Conservation (phyloP, 2,329 filamentous ascomycete species). For the Hypoxylon sp. region DNA sequence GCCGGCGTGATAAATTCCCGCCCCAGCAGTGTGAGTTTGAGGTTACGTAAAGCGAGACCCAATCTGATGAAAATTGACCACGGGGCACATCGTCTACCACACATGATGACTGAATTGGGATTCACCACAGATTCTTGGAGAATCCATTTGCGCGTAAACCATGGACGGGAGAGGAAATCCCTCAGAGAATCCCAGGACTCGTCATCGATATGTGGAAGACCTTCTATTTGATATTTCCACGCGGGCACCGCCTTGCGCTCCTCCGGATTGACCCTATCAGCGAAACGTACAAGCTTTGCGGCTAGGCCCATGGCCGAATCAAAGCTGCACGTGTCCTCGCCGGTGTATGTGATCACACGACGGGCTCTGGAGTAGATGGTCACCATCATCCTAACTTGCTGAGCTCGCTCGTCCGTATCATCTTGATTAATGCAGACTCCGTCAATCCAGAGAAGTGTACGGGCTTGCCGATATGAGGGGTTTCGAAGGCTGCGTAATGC, state of each 20-base stretch:
- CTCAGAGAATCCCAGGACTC: background rate
- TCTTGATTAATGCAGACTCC: background rate
- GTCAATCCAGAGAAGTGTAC: background rate
- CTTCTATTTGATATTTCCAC: no score
- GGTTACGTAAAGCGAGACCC: no score
- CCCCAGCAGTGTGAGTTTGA: no score
- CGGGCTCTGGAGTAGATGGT: background rate
- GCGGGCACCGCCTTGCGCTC: no score
- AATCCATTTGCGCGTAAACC: background rate
- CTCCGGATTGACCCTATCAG: background rate
- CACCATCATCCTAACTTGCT: background rate
- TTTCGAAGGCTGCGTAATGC: background rate
- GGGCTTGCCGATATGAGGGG: background rate
- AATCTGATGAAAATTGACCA: no score
- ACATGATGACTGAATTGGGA: background rate
- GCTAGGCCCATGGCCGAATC: background rate
- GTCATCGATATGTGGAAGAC: background rate
- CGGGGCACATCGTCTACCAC: no score
- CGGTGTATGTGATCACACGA: background rate
- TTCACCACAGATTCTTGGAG: background rate
- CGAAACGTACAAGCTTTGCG: background rate
- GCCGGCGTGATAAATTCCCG: background rate
- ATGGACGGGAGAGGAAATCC: background rate
- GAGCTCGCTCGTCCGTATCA: background rate
- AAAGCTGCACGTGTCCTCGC: background rate